A percentile compares a stretch with the other conserved stretches of the same genome.
Evolutionary conservation across 306 rosid genomes (phyloP).

Genomic region (Cotoneaster glaucophyllus): DNA sequence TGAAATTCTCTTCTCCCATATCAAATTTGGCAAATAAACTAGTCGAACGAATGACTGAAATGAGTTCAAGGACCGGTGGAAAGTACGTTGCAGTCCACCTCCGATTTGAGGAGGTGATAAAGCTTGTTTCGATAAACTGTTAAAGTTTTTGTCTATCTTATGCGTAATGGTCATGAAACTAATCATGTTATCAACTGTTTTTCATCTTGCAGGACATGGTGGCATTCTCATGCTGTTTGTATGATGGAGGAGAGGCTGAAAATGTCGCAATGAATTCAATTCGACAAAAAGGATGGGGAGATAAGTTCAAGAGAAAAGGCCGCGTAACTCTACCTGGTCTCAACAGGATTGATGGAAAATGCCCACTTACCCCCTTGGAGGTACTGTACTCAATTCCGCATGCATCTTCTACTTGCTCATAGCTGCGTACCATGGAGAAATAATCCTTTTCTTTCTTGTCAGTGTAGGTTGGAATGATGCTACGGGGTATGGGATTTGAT

Average conservation of each 20-base stretch:
- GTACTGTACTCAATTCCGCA: conserved; percentile 22
- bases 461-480: conserved; percentile 85
- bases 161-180: neutral
- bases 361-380: conserved; percentile 94
- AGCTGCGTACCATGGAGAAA: neutral
- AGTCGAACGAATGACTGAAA: conserved; percentile 61
- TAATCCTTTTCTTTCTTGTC: conserved; percentile 22
- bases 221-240: conserved; percentile 91
- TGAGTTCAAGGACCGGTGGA: conserved; percentile 67
- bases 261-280: conserved; percentile 67
- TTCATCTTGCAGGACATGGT: conserved; percentile 74
- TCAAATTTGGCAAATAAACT: conserved; percentile 59
- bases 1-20: conserved; percentile 75
- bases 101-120: conserved; percentile 93
- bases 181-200: neutral
- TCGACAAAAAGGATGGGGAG: conserved; percentile 83
- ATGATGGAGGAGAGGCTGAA: conserved; percentile 81
- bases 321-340: conserved; percentile 55
- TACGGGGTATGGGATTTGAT: conserved; percentile 89
- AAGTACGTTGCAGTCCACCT: conserved; percentile 81
- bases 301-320: conserved; percentile 73
- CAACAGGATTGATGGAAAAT: conserved; percentile 80
- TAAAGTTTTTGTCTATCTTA: conserved; percentile 4
- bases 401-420: neutral
- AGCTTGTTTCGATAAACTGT: conserved; percentile 11